phyloP scores from a whole-genome alignment of 805 yeast species.

The Candida nemodendra region DNA sequence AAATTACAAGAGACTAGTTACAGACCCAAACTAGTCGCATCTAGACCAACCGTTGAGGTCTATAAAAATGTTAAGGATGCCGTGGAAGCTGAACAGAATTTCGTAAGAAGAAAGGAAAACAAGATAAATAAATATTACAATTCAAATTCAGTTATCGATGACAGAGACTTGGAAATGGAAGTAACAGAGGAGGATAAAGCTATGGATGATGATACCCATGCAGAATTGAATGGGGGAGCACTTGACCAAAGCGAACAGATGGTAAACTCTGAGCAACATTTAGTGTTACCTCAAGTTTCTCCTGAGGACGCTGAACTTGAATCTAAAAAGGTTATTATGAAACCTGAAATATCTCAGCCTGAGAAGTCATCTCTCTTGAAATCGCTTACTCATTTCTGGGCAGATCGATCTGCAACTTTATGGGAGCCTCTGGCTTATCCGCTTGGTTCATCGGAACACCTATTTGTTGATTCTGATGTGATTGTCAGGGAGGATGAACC shows the following conservation, averaged over 20 bases:
- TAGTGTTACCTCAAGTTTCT: too few species aligned
- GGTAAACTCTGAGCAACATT: too few species aligned
- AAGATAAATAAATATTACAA: not conserved
- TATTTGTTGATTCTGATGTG: slow-evolving; percentile 90
- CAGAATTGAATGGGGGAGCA: not conserved
- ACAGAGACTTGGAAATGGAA: not conserved
- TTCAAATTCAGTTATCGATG: not conserved
- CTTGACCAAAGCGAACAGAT: too few species aligned
- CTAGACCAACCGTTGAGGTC: slow-evolving; percentile 88
- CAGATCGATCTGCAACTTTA: slow-evolving; percentile 90
- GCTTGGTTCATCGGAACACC: slow-evolving; percentile 74
- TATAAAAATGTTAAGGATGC: slow-evolving; percentile 88
- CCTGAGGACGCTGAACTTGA: slow-evolving; percentile 7
- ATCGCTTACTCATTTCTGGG: slow-evolving; percentile 90
- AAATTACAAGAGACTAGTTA: slow-evolving; percentile 58
- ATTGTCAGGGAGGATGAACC: slow-evolving; percentile 97
- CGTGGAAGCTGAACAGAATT: slow-evolving; percentile 50
- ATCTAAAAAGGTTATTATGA: slow-evolving; percentile 10
- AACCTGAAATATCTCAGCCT: slow-evolving; percentile 39
- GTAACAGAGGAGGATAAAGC: not conserved
- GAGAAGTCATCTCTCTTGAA: slow-evolving; percentile 80
- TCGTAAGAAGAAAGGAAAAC: slow-evolving; percentile 10
- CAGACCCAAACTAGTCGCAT: slow-evolving; percentile 69
- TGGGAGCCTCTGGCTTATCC: slow-evolving; percentile 95
- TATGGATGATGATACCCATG: not conserved